Evolutionary conservation across 1,284 basidiomycete species (phyloP).

Genomic region (Irpex lacteus): DNA sequence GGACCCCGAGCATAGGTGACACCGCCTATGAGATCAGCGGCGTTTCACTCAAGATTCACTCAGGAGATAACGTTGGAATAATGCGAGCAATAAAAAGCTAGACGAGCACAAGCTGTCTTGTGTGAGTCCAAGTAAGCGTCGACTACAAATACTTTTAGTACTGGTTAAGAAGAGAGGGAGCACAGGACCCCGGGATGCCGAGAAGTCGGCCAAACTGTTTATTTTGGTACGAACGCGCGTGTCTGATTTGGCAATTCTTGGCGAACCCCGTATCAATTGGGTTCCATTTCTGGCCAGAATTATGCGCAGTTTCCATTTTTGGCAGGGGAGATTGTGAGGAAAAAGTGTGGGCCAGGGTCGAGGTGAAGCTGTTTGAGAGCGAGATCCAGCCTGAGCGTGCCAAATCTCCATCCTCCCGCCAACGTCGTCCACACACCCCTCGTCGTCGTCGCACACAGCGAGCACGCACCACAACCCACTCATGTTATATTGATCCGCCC

Average conservation of each 20-base stretch:
- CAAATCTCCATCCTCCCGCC: conserved; percentile 15
- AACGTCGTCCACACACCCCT: conserved; percentile 8
- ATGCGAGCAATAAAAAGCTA: too few relatives aligned
- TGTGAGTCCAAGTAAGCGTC: too few relatives aligned
- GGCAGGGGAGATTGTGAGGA: conserved; percentile 1
- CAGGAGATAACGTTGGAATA: too few relatives aligned
- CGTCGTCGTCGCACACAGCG: background rate
- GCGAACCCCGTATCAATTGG: background rate
- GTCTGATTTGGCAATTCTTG: background rate
- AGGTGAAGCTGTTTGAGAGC: background rate
- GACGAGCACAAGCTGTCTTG: too few relatives aligned
- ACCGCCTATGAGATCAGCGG: conserved; percentile 3
- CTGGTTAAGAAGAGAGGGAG: too few relatives aligned
- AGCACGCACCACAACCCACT: conserved; percentile 10
- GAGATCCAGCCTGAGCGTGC: conserved; percentile 7
- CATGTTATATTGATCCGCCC: conserved; percentile 33
- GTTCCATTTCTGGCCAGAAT: background rate
- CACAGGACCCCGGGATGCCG: background rate
- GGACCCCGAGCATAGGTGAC: conserved; percentile 9
- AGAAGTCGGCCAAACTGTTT: background rate
- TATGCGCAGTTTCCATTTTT: background rate
- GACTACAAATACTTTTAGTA: too few relatives aligned
- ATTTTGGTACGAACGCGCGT: background rate
- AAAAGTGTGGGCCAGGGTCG: background rate
- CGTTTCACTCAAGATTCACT: background rate